Evolutionary conservation across 2,329 filamentous ascomycete genomes (phyloP).

Genomic region (Penicillium sclerotiorum): DNA sequence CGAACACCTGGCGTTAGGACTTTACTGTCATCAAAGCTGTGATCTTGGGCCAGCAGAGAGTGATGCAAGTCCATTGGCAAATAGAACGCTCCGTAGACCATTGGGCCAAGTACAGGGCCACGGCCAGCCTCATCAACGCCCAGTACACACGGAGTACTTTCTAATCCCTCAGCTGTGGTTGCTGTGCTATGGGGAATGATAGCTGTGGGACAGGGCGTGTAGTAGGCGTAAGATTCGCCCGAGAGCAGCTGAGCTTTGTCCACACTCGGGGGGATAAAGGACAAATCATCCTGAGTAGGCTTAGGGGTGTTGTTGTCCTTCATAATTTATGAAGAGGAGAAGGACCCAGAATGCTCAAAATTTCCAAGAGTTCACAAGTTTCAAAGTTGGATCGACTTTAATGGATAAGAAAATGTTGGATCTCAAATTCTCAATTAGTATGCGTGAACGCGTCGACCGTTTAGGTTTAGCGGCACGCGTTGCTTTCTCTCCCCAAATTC

Average conservation of each 20-base stretch:
- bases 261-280: conserved; percentile 72
- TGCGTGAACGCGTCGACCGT: conserved; percentile 34
- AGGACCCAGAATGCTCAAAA: too few species aligned
- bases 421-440: too few species aligned
- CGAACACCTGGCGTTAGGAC: conserved; percentile 81
- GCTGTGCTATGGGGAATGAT: conserved; percentile 53
- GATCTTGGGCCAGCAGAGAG: conserved; percentile 72
- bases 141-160: conserved; percentile 68
- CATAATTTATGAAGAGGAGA: conserved; percentile 30
- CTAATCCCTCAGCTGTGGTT: conserved; percentile 34
- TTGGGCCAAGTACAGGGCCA: conserved; percentile 83
- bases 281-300: conserved; percentile 34
- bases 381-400: not conserved
- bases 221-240: conserved; percentile 71
- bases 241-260: conserved; percentile 58
- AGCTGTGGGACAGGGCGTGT: conserved; percentile 67
- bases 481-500: conserved; percentile 24
- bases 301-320: conserved; percentile 25
- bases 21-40: conserved; percentile 96
- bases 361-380: not conserved
- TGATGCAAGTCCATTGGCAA: conserved; percentile 65
- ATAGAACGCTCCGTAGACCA: conserved; percentile 74
- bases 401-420: not conserved
- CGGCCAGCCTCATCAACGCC: conserved; percentile 94
- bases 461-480: conserved; percentile 39